Base-by-base conservation (phyloP, 2,329 filamentous ascomycete species). In the Gaeumannomyces tritici region DNA sequence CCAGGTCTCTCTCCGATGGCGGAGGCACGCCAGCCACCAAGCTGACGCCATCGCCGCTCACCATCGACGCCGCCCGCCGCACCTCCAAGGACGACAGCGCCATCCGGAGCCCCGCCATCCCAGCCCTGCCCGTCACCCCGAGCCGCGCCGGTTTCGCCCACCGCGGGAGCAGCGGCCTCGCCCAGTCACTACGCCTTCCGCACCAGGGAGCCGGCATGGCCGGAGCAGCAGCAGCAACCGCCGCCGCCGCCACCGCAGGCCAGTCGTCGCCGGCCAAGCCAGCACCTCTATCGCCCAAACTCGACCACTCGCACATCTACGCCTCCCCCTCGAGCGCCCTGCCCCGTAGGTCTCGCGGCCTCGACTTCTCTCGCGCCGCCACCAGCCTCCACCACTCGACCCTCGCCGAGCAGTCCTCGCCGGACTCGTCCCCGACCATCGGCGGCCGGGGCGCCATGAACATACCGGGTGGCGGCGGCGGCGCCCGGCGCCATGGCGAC, bases 361-460 rank as follows among this genome's bases (percentile, higher is more conserved):
- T 97, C 64, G 93, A 98, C 76, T 98, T 96, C 74, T 93, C 93
- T 55, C 85, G 93, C 67, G 93, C 93, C 13, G 95, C 91, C 65
- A 97, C 93, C 13, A 96, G 93, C 72, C 81, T 99, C 27, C 95
- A 98, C 75, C 95, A 98, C 74, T 97, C 93, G 21, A 98, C 90
- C 0, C 83, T 98, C 11, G 93, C 93, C 62, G 91, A 96, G 68
- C 85, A 89, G 72, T 89, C 90, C 0, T 95, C 90, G 6, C 92
- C 93, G 4, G 92, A 96, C 73, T 95, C 91, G 0, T 97, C 93
- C 0, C 95, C 95, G 0, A 93, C 89, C 15, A 88, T 95, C 62
- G 87, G 87, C 61, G 87, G 88, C 55, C 86, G 89, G 51, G 76
- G 79, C 65, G 84, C 81, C 29, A 84, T 87, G 79, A 85, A 83